phyloP scores from a whole-genome alignment of 2,329 filamentous ascomycete genomes.

The Coniochaeta ligniaria region DNA sequence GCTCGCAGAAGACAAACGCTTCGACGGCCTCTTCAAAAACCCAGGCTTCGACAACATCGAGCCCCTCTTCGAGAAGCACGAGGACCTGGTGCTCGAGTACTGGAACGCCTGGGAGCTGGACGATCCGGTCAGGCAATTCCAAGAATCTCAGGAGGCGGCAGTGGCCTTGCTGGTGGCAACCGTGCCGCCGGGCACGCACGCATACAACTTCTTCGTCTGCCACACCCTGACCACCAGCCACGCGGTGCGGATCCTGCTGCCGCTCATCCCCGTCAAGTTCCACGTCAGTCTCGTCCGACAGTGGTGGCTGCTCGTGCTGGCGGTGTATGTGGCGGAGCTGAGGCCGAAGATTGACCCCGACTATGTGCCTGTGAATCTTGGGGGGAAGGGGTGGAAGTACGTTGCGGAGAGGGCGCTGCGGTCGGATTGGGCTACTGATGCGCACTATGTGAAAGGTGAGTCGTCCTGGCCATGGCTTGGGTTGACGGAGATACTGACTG shows the following conservation, averaged over 20 bases:
- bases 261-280: constrained; percentile 63
- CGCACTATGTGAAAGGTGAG: constrained; percentile 78
- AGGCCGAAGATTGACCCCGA: constrained; percentile 67
- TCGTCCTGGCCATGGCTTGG: not conserved
- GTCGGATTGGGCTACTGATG: constrained; percentile 61
- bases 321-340: constrained; percentile 68
- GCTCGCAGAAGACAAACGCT: constrained; percentile 60
- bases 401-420: constrained; percentile 65
- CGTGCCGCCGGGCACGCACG: constrained; percentile 46
- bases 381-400: constrained; percentile 67
- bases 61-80: constrained; percentile 59
- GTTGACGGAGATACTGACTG: not conserved
- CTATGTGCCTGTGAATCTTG: constrained; percentile 54
- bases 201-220: constrained; percentile 77
- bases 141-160: constrained; percentile 58
- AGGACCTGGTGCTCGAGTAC: constrained; percentile 70
- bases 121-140: constrained; percentile 67
- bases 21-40: constrained; percentile 58
- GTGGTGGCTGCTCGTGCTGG: constrained; percentile 82
- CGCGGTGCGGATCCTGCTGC: constrained; percentile 78
- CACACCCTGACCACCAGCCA: constrained; percentile 82
- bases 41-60: constrained; percentile 58
- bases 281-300: constrained; percentile 71
- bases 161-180: constrained; percentile 56
- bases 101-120: constrained; percentile 79